Evolutionary conservation across 768 basidiomycete species (phyloP).

Genomic region (Auricularia heimuer): DNA sequence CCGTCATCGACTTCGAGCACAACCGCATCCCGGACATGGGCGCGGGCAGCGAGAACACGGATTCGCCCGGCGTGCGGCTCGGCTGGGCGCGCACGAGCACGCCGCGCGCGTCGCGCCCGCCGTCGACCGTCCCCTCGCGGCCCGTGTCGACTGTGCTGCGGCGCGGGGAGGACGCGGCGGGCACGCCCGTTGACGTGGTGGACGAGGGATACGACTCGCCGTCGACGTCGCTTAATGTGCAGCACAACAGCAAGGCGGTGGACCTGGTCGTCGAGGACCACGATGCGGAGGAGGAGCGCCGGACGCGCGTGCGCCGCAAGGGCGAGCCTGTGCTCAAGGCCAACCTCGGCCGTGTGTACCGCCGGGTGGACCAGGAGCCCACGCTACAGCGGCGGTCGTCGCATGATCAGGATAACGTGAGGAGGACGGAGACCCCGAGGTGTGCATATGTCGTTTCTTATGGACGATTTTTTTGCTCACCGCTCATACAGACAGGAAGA

Average conservation of each 20-base stretch:
- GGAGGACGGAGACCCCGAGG: background rate
- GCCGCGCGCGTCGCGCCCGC: background rate
- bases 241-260: conserved; percentile 47
- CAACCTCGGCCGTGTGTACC: conserved; percentile 1
- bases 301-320: conserved; percentile 43
- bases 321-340: conserved; percentile 41
- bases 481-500: background rate
- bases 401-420: background rate
- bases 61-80: conserved; percentile 30
- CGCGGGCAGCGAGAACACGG: background rate
- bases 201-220: background rate
- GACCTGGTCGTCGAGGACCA: conserved; percentile 77
- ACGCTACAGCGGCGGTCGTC: background rate
- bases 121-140: background rate
- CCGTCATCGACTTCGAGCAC: conserved; percentile 40
- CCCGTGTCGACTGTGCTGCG: background rate
- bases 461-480: no score
- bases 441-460: no score
- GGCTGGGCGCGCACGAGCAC: conserved; percentile 31
- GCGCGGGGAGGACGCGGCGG: background rate
- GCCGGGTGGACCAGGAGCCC: background rate
- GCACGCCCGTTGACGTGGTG: background rate
- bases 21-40: conserved; percentile 26
- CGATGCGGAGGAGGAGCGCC: conserved; percentile 42
- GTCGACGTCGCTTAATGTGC: conserved; percentile 14